A percentile compares a stretch with the other conserved stretches of the same genome.
Evolutionary conservation across 2,329 filamentous ascomycete genomes (phyloP).

Genomic region (Penicillium thymicola): DNA sequence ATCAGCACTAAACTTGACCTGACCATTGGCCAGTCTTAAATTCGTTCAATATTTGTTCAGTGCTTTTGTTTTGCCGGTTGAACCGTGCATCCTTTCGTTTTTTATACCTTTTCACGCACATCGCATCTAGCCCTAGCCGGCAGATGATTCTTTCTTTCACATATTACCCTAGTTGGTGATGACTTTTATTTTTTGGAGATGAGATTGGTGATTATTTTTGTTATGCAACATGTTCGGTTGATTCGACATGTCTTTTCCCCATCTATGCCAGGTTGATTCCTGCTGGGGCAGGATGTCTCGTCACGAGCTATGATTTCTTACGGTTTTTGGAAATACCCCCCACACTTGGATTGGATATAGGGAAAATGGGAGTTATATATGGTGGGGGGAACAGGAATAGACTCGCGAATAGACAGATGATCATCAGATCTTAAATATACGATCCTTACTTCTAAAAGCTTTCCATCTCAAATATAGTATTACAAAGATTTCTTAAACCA

Average conservation of each 20-base stretch:
- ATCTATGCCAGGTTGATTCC: constrained; percentile 1
- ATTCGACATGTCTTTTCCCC: constrained; percentile 9
- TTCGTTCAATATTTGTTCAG: neutral
- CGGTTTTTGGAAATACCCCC: constrained; percentile 3
- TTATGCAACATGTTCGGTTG: constrained; percentile 9
- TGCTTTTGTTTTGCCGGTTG: constrained; percentile 19
- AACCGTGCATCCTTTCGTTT: constrained; percentile 24
- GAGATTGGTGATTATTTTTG: constrained; percentile 8
- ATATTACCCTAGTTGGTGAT: neutral
- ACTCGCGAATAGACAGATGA: constrained; percentile 5
- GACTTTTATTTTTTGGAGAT: neutral
- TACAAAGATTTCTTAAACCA: too few relatives aligned
- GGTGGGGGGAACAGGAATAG: neutral
- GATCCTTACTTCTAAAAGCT: neutral
- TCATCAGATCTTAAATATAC: constrained; percentile 9
- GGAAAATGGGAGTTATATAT: constrained; percentile 1
- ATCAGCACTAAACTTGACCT: constrained; percentile 34
- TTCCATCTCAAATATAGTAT: too few relatives aligned
- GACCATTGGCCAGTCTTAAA: constrained; percentile 30
- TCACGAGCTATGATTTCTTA: constrained; percentile 10
- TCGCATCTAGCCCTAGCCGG: constrained; percentile 1
- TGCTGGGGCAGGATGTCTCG: constrained; percentile 6
- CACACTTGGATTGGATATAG: neutral
- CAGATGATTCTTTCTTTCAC: neutral
- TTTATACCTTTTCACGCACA: neutral